Evolutionary conservation across 2,329 filamentous ascomycete genomes (phyloP).

Genomic region (Trichoderma breve): DNA sequence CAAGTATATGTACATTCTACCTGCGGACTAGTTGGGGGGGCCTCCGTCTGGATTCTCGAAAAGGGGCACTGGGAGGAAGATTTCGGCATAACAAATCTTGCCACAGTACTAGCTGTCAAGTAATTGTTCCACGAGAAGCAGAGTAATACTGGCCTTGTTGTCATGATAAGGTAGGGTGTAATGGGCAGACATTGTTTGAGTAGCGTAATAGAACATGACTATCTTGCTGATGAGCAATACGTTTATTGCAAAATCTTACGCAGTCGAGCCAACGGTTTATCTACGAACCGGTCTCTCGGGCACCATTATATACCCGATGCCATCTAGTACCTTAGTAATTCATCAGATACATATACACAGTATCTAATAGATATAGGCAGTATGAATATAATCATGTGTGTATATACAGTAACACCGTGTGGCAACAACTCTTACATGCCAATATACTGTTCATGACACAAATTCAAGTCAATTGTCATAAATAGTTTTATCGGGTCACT

Average conservation of each 20-base stretch:
- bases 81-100: neutral
- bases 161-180: neutral
- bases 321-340: neutral
- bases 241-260: neutral
- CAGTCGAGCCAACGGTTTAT: neutral
- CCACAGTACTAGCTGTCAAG: too few relatives aligned
- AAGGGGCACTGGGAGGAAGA: neutral
- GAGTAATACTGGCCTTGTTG: neutral
- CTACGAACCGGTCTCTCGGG: neutral
- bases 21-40: too few relatives aligned
- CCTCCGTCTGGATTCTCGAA: neutral
- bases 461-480: neutral
- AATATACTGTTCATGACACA: neutral
- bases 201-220: neutral
- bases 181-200: neutral
- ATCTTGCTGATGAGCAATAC: too few relatives aligned
- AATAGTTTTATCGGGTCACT: accelerated
- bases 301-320: neutral
- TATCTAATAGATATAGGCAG: neutral
- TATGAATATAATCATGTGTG: neutral
- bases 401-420: neutral
- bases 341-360: neutral
- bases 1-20: neutral
- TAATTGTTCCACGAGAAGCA: neutral
- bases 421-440: neutral